Percentiles rank a stretch among this genome's conserved stretches.
phyloP scores from a whole-genome alignment of 2,329 filamentous ascomycete species.

The Trichoderma breve region DNA sequence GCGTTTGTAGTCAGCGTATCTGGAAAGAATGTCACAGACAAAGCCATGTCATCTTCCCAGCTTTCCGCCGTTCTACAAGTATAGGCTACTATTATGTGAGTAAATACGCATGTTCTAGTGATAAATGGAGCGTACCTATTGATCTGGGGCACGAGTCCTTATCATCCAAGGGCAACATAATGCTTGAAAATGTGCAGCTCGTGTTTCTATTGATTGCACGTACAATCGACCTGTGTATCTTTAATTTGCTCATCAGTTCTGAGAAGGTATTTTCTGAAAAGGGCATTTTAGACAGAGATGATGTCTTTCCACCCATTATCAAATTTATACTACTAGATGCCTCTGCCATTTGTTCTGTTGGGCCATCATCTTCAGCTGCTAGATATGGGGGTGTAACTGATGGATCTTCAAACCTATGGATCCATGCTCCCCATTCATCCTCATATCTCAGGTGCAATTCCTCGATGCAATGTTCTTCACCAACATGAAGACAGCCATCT shows the following conservation, averaged over 20 bases:
- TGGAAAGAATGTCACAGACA: slow-evolving; percentile 21
- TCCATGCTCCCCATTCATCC: neutral
- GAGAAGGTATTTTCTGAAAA: neutral
- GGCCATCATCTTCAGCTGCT: neutral
- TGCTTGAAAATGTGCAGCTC: slow-evolving; percentile 17
- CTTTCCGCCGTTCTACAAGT: slow-evolving; percentile 20
- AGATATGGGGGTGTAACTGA: neutral
- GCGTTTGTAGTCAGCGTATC: slow-evolving; percentile 20
- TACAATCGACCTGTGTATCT: slow-evolving; percentile 17
- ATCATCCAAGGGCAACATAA: neutral
- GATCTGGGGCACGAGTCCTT: neutral
- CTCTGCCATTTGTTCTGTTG: neutral
- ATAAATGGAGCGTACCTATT: neutral
- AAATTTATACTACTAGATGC: neutral
- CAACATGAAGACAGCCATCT: neutral
- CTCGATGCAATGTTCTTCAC: neutral
- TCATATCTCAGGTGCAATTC: neutral
- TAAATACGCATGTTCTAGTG: neutral
- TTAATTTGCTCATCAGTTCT: neutral
- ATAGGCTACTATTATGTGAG: slow-evolving; percentile 16
- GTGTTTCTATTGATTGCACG: slow-evolving; percentile 21
- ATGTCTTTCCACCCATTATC: neutral
- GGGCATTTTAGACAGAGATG: neutral
- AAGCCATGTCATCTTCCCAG: slow-evolving; percentile 21
- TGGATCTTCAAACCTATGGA: neutral